These are phyloP conservation scores for Daldinia sp. DNA, from an alignment of 2,329 filamentous ascomycete genomes.

Conservation along the genomic window DNA sequence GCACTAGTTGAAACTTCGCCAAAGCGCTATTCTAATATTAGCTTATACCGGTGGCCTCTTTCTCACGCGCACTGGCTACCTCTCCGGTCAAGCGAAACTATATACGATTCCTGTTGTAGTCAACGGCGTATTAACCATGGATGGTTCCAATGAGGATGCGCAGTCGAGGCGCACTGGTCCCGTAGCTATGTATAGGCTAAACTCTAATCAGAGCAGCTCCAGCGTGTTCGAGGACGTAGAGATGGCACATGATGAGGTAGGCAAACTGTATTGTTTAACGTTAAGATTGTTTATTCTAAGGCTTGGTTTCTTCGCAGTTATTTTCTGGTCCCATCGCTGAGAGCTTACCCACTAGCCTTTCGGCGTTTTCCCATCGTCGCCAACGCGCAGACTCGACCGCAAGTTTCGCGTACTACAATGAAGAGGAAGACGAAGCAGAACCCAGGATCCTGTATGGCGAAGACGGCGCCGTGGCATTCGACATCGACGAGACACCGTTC, in stretches of 20 bases:
- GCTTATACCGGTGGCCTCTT: background rate
- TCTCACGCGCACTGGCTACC: too few species aligned
- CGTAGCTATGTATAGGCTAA: slow-evolving; percentile 66
- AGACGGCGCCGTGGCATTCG: slow-evolving; percentile 42
- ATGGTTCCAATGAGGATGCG: slow-evolving; percentile 36
- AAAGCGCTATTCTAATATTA: background rate
- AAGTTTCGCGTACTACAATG: slow-evolving; percentile 90
- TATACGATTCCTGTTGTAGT: slow-evolving; percentile 10
- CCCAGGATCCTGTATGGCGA: slow-evolving; percentile 51
- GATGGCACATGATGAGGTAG: slow-evolving; percentile 95
- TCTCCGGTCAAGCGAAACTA: background rate
- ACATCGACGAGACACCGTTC: slow-evolving; percentile 47
- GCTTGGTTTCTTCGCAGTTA: slow-evolving; percentile 56
- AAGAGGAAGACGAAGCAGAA: slow-evolving; percentile 62
- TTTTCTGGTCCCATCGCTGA: slow-evolving; percentile 94
- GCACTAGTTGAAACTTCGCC: slow-evolving; percentile 7
- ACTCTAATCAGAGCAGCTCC: slow-evolving; percentile 75
- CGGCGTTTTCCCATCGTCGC: slow-evolving; percentile 88
- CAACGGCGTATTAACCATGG: slow-evolving; percentile 33
- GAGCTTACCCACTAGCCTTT: slow-evolving; percentile 91
- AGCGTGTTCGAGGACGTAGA: slow-evolving; percentile 96
- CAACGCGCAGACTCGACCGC: slow-evolving; percentile 82
- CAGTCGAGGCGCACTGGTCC: slow-evolving; percentile 33
- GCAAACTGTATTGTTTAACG: slow-evolving; percentile 8
- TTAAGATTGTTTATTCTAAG: slow-evolving; percentile 34